Conservation (phyloP, 805 yeast genomes). For the Saccharomycopsis olivae region DNA sequence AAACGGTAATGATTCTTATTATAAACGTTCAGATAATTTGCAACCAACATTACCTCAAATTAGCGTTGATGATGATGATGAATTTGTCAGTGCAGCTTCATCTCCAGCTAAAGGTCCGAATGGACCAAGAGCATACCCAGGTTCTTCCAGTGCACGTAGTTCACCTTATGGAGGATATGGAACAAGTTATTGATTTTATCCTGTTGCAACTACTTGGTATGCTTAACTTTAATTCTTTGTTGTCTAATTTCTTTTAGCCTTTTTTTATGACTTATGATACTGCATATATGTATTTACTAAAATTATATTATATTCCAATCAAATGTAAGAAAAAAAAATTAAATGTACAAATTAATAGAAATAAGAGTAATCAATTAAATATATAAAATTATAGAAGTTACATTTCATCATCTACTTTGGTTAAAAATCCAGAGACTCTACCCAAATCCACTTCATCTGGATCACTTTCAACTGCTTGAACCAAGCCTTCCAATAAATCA, state of each 20-base stretch:
- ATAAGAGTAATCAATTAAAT: background rate
- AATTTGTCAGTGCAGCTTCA: background rate
- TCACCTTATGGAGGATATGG: too few relatives aligned
- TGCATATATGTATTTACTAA: too few relatives aligned
- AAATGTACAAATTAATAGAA: background rate
- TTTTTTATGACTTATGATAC: too few relatives aligned
- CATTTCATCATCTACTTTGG: slow-evolving; percentile 31
- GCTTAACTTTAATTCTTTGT: too few relatives aligned
- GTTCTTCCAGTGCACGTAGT: too few relatives aligned
- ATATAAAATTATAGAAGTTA: too few relatives aligned
- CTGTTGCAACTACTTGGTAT: too few relatives aligned
- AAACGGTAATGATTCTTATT: background rate
- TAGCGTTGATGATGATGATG: slow-evolving; percentile 11
- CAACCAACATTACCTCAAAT: slow-evolving; percentile 15
- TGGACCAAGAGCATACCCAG: slow-evolving; percentile 3
- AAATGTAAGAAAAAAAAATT: background rate
- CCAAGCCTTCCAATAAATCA: slow-evolving; percentile 67
- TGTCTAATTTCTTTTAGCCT: too few relatives aligned
- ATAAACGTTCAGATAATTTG: too few relatives aligned
- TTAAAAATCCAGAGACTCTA: slow-evolving; percentile 43
- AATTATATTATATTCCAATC: background rate
- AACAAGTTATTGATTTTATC: too few relatives aligned
- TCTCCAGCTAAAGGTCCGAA: background rate
- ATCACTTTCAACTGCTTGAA: slow-evolving; percentile 85
- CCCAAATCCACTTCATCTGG: slow-evolving; percentile 57